phyloP scores from a whole-genome alignment of 2,329 filamentous ascomycete genomes.

The Colletotrichum sp. region DNA sequence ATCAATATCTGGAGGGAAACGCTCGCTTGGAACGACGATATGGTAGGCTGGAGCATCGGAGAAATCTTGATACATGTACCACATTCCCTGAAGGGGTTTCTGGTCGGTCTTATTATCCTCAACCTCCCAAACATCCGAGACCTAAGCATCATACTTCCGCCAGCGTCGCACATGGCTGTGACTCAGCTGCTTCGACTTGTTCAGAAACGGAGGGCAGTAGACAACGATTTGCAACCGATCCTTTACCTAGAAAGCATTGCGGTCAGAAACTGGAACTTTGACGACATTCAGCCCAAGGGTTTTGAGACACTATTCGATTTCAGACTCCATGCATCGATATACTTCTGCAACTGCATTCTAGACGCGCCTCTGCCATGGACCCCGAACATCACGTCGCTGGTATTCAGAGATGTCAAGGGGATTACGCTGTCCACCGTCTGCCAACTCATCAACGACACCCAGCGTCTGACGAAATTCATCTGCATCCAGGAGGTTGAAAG shows the following conservation, averaged over 20 bases:
- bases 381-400: not conserved
- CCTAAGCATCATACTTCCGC: not conserved
- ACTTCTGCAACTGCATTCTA: not conserved
- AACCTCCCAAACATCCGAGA: not conserved
- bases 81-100: not conserved
- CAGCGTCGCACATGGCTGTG: not conserved
- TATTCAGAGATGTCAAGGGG: not conserved
- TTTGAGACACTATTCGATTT: not conserved
- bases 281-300: accelerated
- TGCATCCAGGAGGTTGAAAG: accelerated
- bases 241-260: not conserved
- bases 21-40: too few relatives aligned
- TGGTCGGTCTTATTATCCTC: not conserved
- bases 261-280: not conserved
- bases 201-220: not conserved
- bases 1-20: not conserved
- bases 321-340: not conserved
- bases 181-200: not conserved
- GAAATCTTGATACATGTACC: accelerated
- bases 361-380: not conserved
- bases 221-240: not conserved
- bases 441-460: not conserved
- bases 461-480: not conserved
- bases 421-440: not conserved
- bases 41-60: too few relatives aligned